phyloP scores from a whole-genome alignment of 2,329 filamentous ascomycete species.

The Leptodontidium sp. region DNA sequence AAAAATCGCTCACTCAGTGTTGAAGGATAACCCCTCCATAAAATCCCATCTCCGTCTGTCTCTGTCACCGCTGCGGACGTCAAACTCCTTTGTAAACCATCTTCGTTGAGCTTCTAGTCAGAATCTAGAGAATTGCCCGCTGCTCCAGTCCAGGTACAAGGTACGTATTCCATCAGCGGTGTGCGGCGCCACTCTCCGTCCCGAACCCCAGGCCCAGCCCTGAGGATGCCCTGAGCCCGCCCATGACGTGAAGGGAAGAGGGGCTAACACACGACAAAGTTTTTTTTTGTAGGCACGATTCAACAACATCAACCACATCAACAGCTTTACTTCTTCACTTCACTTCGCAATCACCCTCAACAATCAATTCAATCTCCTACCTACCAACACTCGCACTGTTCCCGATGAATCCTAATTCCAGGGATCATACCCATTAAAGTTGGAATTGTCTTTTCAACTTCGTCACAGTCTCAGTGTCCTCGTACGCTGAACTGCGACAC shows the following conservation, averaged over 20 bases:
- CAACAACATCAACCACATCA: background rate
- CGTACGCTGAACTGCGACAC: constrained; percentile 37
- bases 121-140: too few relatives aligned
- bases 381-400: background rate
- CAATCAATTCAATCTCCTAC: background rate
- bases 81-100: too few relatives aligned
- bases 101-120: too few relatives aligned
- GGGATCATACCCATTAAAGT: constrained; percentile 24
- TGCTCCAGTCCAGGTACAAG: too few relatives aligned
- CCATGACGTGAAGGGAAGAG: background rate
- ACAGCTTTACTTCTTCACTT: background rate
- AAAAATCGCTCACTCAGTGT: too few relatives aligned
- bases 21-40: too few relatives aligned
- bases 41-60: too few relatives aligned
- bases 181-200: background rate
- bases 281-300: background rate
- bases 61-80: too few relatives aligned
- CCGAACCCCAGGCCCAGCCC: background rate
- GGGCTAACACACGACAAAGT: background rate
- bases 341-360: background rate
- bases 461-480: constrained; percentile 37
- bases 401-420: constrained; percentile 25
- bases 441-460: constrained; percentile 28
- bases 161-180: too few relatives aligned
- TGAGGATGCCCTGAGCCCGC: background rate